Evolutionary conservation across 2,329 filamentous ascomycete species (phyloP).

Genomic region (Diaporthe vexans): DNA sequence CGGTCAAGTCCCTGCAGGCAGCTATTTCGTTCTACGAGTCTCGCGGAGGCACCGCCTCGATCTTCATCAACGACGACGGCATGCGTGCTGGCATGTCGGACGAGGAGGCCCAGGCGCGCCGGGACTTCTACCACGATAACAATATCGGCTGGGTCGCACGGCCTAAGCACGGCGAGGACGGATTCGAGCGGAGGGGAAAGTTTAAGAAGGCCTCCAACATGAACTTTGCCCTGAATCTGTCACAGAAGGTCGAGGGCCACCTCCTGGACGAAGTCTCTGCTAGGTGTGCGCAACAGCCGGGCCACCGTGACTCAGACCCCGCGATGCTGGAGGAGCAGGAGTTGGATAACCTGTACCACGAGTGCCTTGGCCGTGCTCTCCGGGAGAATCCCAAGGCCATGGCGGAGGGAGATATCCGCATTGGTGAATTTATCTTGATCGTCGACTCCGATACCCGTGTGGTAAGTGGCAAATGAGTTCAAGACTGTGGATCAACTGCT

Average conservation of each 20-base stretch:
- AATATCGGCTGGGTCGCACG: constrained; percentile 64
- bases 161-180: constrained; percentile 60
- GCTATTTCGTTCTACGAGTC: constrained; percentile 65
- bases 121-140: constrained; percentile 65
- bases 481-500: background rate
- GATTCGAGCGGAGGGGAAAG: constrained; percentile 70
- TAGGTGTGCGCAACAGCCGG: constrained; percentile 26
- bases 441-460: constrained; percentile 79
- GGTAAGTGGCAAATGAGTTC: constrained; percentile 10
- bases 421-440: constrained; percentile 75
- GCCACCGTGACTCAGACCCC: constrained; percentile 33
- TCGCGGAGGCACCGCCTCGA: constrained; percentile 53
- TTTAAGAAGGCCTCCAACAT: constrained; percentile 84
- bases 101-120: constrained; percentile 56
- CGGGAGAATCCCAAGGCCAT: constrained; percentile 59
- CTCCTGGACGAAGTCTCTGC: constrained; percentile 58
- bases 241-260: constrained; percentile 73
- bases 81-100: constrained; percentile 65
- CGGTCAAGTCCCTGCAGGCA: constrained; percentile 61
- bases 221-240: constrained; percentile 77
- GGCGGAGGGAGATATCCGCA: constrained; percentile 72
- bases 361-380: constrained; percentile 63
- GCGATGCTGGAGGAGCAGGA: constrained; percentile 54
- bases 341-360: constrained; percentile 64
- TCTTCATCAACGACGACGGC: constrained; percentile 74